Conservation (phyloP, 371 early-diverging fungal species). For the Apophysomyces trapeziformis region DNA sequence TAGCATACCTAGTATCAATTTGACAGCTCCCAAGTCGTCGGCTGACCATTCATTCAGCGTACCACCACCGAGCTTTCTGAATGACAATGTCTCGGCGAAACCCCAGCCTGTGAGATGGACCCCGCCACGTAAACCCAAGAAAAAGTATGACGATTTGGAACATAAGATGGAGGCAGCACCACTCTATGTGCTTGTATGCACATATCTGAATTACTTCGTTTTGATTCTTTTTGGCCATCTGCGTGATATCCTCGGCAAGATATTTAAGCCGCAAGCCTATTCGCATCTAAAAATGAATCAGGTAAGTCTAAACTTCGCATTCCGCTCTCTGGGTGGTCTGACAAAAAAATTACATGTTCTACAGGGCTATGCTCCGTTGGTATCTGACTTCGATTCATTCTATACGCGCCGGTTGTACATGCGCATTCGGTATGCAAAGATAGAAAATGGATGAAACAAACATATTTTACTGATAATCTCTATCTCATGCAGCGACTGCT, state of each 20-base stretch:
- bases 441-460: neutral
- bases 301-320: conserved; percentile 50
- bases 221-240: conserved; percentile 94
- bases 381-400: conserved; percentile 97
- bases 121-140: conserved; percentile 21
- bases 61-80: conserved; percentile 15
- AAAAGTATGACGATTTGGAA: conserved; percentile 28
- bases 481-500: conserved; percentile 78
- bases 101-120: conserved; percentile 16
- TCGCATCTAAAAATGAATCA: conserved; percentile 73
- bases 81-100: conserved; percentile 9
- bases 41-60: conserved; percentile 25
- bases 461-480: neutral
- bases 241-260: conserved; percentile 87
- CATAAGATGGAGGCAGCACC: conserved; percentile 20
- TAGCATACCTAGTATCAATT: conserved; percentile 27
- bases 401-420: conserved; percentile 95
- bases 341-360: conserved; percentile 7
- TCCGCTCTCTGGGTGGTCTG: neutral
- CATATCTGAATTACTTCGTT: conserved; percentile 95
- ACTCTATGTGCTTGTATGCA: conserved; percentile 83
- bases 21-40: conserved; percentile 26
- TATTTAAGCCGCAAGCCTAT: conserved; percentile 73
- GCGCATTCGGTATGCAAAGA: conserved; percentile 71
- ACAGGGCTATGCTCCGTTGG: conserved; percentile 89